Percentiles rank a stretch among this genome's conserved stretches.
These are phyloP conservation scores for Rubroboletus pulcherrimus DNA, from an alignment of 768 basidiomycete genomes.

Conservation along the genomic window DNA sequence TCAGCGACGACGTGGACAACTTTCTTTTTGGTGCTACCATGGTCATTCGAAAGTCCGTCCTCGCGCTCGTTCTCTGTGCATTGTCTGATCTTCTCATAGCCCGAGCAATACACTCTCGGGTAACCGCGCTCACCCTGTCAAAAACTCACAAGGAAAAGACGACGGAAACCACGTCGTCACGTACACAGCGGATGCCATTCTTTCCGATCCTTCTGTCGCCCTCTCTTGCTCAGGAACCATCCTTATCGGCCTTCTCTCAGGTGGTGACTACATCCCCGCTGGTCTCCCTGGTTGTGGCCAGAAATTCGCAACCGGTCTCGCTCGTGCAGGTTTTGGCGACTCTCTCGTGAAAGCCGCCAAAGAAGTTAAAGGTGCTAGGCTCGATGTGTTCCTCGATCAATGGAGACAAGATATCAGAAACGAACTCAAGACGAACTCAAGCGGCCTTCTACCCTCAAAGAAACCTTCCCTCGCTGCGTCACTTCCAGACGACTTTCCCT, in stretches of 20 bases:
- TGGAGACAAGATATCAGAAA: conserved; percentile 63
- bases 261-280: conserved; percentile 83
- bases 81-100: conserved; percentile 35
- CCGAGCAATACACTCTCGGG: conserved; percentile 71
- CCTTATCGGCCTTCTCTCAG: conserved; percentile 80
- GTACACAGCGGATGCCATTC: conserved; percentile 37
- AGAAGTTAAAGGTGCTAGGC: conserved; percentile 40
- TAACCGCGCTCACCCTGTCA: conserved; percentile 58
- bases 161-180: conserved; percentile 64
- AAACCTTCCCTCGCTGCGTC: conserved; percentile 58
- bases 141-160: conserved; percentile 64
- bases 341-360: conserved; percentile 57
- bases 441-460: conserved; percentile 60
- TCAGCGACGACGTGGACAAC: conserved; percentile 93
- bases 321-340: conserved; percentile 78
- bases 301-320: conserved; percentile 71
- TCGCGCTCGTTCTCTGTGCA: background rate
- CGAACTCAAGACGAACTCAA: conserved; percentile 68
- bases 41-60: conserved; percentile 76
- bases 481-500: conserved; percentile 66
- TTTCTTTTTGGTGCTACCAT: conserved; percentile 84
- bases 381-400: conserved; percentile 50
- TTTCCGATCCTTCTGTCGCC: conserved; percentile 42
- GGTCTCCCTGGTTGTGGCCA: conserved; percentile 67
- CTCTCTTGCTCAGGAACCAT: conserved; percentile 68